phyloP scores from a whole-genome alignment of 768 basidiomycete genomes.

The Hemileccinum impolitum region DNA sequence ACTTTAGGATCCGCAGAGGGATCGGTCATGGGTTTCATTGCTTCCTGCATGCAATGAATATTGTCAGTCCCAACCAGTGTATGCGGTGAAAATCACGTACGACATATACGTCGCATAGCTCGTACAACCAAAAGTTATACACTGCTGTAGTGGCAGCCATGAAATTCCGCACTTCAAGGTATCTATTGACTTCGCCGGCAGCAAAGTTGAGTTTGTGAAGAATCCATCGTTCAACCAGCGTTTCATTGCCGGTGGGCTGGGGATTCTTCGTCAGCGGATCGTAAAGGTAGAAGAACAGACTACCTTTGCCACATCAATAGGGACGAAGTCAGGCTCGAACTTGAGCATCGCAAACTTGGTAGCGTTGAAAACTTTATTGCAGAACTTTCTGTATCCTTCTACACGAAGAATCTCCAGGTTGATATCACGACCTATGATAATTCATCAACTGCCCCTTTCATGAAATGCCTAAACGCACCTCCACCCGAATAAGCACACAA shows the following conservation, averaged over 20 bases:
- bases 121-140: conserved; percentile 97
- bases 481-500: conserved; percentile 92
- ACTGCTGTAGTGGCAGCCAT: conserved; percentile 83
- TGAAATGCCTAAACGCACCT: conserved; percentile 42
- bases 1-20: conserved; percentile 58
- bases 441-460: background rate
- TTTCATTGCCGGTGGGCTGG: conserved; percentile 86
- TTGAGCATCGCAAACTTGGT: conserved; percentile 99
- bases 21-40: conserved; percentile 97
- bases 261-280: conserved; percentile 7
- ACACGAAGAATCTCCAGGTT: conserved; percentile 94
- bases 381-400: conserved; percentile 98
- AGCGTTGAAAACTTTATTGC: conserved; percentile 99
- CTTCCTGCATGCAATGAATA: conserved; percentile 60
- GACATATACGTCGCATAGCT: conserved; percentile 99
- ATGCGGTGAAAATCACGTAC: conserved; percentile 43
- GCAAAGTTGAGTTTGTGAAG: conserved; percentile 90
- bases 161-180: conserved; percentile 82
- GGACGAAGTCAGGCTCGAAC: conserved; percentile 80
- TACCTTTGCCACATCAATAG: conserved; percentile 67
- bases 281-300: conserved; percentile 8
- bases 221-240: conserved; percentile 92
- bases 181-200: conserved; percentile 68
- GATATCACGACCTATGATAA: conserved; percentile 79
- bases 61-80: background rate